Percentiles rank a stretch among this genome's conserved stretches.
These are phyloP conservation scores for Euphrasia arctica DNA, from an alignment of 305 asterid genomes.

Conservation along the genomic window DNA sequence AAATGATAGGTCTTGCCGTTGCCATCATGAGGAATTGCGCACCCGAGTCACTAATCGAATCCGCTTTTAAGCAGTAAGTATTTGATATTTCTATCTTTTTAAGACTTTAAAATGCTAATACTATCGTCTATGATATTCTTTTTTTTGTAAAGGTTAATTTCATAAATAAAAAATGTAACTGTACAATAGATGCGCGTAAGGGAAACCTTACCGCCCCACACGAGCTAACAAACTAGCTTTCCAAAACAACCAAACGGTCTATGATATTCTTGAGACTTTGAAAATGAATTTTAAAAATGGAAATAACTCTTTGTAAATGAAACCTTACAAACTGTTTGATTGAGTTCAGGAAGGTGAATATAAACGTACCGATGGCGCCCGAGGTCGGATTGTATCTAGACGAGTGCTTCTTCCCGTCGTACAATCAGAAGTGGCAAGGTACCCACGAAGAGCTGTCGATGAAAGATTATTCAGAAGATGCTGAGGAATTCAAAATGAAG, in stretches of 20 bases:
- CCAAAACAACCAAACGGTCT: no score
- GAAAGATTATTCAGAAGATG: constrained; percentile 57
- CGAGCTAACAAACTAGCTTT: background rate
- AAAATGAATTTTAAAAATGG: background rate
- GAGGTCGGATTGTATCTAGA: constrained; percentile 90
- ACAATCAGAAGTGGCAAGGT: constrained; percentile 64
- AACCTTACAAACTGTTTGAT: background rate
- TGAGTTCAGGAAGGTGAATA: constrained; percentile 60
- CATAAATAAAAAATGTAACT: no score
- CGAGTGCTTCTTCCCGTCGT: constrained; percentile 87
- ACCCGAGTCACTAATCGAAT: constrained; percentile 63
- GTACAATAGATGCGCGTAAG: no score
- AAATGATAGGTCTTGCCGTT: constrained; percentile 94
- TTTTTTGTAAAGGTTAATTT: no score
- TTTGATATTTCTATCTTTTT: constrained; percentile 22
- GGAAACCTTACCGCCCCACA: no score
- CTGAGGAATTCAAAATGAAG: constrained; percentile 82
- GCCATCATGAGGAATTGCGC: constrained; percentile 78
- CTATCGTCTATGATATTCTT: background rate
- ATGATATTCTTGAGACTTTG: no score
- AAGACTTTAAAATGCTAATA: background rate
- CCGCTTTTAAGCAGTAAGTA: constrained; percentile 68
- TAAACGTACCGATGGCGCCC: constrained; percentile 93
- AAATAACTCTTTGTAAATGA: background rate
- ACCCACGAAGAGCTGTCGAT: constrained; percentile 79